Evolutionary conservation across 345 rosid species (phyloP), one percentile per base, ranked within the genome.

Genomic region (Syzygium jambos): DNA sequence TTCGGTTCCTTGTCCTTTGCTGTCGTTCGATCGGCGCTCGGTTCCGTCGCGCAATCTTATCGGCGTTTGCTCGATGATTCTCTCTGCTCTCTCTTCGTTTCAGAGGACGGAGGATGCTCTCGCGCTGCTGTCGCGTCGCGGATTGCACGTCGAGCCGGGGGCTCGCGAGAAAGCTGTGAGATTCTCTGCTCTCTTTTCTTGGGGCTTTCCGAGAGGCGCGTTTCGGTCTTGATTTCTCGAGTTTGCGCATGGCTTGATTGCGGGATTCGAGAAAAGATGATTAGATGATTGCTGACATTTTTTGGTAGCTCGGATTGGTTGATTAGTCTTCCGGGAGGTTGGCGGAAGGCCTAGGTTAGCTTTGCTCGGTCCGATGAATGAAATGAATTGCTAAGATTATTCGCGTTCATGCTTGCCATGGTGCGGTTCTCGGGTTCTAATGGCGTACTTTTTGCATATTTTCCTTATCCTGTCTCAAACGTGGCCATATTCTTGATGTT

Each of bases 151-250:
- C 54, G 96, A 94, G 68, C 94, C 91, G 2, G 99, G 99, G 30
- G 90, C 95, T 89, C 98, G 99, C 27, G 99, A 96, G 92, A 93
- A 95, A 95, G 96, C 98, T 91, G 99, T 98, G 87, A 92, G 98
- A 86, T 46, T 87, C 82, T 73, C 49, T 11, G 56, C n/a, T 82
- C 54, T 83, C 54, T 82, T 30, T 82, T 23, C 21, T 41, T 54
- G 55, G 53, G 5, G 27, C 59, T 53, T 13, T 1, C 78, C 43
- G 13, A 68, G 46, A 11, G 2, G 0, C 17, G 46, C 27, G 82
- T n/a, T 84, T 54, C n/a, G 57, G 65, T 85, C 23, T 52, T 52
- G 86, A 54, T 57, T 85, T 19, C 43, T 29, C 51, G 49, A 25
- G 86, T 53, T 57, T 59, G 65, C 29, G 65, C 29, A 4, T 25